phyloP scores from a whole-genome alignment of 768 basidiomycete genomes.

The Lactarius hengduanensis region DNA sequence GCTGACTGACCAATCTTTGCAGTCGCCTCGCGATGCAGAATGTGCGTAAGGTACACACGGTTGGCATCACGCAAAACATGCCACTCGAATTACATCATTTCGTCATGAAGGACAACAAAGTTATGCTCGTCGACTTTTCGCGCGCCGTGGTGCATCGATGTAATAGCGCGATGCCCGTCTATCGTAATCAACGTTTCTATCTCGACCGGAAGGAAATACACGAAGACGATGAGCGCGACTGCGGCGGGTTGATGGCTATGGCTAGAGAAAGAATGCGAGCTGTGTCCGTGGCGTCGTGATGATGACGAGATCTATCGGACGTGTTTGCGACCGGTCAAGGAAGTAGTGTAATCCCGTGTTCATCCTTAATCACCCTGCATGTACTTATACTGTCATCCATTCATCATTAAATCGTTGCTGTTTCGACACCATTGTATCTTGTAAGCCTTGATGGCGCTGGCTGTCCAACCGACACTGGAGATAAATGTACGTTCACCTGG shows the following conservation, averaged over 20 bases:
- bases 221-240: slow-evolving; percentile 4
- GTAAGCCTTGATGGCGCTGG: neutral
- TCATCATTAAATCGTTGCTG: neutral
- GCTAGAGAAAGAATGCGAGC: slow-evolving; percentile 11
- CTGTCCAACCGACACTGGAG: neutral
- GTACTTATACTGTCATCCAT: neutral
- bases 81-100: slow-evolving; percentile 21
- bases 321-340: neutral
- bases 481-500: neutral
- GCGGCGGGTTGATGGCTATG: slow-evolving; percentile 7
- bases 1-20: neutral
- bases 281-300: neutral
- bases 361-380: neutral
- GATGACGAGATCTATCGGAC: neutral
- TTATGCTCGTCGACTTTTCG: slow-evolving; percentile 22
- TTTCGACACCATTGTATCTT: neutral
- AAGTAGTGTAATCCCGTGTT: slow-evolving; percentile 1
- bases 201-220: neutral
- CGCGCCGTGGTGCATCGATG: slow-evolving; percentile 21
- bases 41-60: slow-evolving; percentile 19
- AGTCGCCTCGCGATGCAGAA: slow-evolving; percentile 21
- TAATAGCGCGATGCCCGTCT: slow-evolving; percentile 19
- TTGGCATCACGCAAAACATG: slow-evolving; percentile 21
- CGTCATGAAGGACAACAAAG: slow-evolving; percentile 24
- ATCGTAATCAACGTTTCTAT: slow-evolving; percentile 16